Base-by-base conservation (phyloP, 2,329 filamentous ascomycete genomes). In the Pseudocercospora crystallina region DNA sequence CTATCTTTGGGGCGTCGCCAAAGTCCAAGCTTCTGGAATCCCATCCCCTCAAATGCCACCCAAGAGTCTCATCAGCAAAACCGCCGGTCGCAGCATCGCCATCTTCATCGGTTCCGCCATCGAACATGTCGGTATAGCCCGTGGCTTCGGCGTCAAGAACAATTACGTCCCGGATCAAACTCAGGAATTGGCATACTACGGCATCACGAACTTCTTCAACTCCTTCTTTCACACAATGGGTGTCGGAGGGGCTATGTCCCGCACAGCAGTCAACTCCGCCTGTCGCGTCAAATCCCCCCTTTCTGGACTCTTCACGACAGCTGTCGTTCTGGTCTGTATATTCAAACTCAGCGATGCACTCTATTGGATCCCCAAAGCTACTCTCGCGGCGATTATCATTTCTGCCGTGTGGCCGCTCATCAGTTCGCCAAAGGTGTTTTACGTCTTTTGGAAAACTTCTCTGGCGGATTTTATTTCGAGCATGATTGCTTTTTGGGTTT, bases 281-380 rank as follows among this genome's bases (percentile, higher is more conserved):
- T 83, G 80, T 43, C 78, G 80, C 31, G 83, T 86, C 60, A 79
- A 77, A 54, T 83, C 80, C 5, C 84, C 84, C 0, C 69, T 84
- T 0, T 82, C 79, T 36, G 82, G 83, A 4, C 58, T 83, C 15
- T 72, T 86, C 47, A 84, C 83, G 0, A 78, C 81, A 2, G 81
- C 76, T 4, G 80, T 84, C 41, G 81, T 86, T 13, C 69, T 86
- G 7, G 65, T 86, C 1, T 81, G 78, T 14, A 78, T 86, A 20
- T 86, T 82, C 61, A 76, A 82, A 51, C 76, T 86, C 33, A 53
- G 50, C n/a, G 79, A 78, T 0, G 78, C 80, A 0, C 73, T 87
- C 0, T 85, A 82, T 68, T 87, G 82, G 81, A 82, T 86, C n/a
- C 83, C 84, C 1, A 84, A 84, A 58, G 76, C 83, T 0, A 84